Conservation (phyloP, 352 stramenopile genomes). For the Pythium aristosporum region DNA sequence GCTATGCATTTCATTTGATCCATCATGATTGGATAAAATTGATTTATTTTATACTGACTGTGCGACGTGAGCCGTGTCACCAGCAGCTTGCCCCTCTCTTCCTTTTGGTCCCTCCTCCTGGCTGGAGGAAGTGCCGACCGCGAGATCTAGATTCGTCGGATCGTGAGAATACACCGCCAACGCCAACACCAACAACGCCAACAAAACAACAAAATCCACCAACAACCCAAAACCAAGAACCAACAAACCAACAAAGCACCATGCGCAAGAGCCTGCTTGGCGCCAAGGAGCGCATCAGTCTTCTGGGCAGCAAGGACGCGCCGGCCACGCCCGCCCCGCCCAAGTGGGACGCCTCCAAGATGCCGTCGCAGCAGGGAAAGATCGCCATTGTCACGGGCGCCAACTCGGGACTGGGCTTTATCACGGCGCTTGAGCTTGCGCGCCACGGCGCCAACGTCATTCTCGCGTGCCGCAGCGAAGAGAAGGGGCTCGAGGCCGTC, state of each 20-base stretch:
- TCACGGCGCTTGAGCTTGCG: constrained; percentile 56
- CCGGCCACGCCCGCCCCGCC: neutral
- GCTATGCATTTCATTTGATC: neutral
- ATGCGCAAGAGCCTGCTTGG: constrained; percentile 4
- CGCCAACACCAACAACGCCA: neutral
- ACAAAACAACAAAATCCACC: neutral
- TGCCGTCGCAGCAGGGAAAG: constrained; percentile 32
- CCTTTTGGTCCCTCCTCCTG: neutral
- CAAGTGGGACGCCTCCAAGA: constrained; percentile 17
- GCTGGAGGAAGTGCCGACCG: neutral
- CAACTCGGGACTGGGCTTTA: constrained; percentile 80
- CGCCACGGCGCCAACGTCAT: constrained; percentile 59
- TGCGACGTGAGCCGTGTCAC: neutral
- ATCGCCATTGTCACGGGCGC: constrained; percentile 79
- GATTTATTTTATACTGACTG: neutral
- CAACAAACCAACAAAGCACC: neutral
- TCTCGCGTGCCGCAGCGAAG: constrained; percentile 49
- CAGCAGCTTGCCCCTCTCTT: no score
- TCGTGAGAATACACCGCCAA: neutral
- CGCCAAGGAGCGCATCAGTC: neutral
- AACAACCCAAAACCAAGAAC: neutral
- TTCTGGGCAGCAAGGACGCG: neutral
- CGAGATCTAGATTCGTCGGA: no score
- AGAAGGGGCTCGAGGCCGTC: constrained; percentile 36
- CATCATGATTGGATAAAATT: no score